Percentiles rank a stretch among this genome's conserved stretches.
These are phyloP conservation scores for Haplosporangium gracile DNA, from an alignment of 192 early-diverging fungal species.

Conservation along the genomic window DNA sequence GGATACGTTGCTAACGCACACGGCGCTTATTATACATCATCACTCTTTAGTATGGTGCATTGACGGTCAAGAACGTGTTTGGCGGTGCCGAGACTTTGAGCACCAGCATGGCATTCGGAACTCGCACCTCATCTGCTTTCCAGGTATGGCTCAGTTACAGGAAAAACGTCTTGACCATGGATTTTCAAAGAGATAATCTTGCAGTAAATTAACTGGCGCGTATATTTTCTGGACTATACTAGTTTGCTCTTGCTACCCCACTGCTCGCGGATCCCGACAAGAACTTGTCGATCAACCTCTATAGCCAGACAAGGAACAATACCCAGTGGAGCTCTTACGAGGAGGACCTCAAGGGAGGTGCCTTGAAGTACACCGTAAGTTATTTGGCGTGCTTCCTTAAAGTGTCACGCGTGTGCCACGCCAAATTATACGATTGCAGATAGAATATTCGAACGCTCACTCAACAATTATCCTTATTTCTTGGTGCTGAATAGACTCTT, in stretches of 20 bases:
- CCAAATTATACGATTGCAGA: neutral
- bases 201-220: neutral
- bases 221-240: constrained; percentile 26
- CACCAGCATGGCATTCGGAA: constrained; percentile 82
- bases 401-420: neutral
- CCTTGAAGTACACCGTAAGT: constrained; percentile 69
- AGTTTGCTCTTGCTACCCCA: constrained; percentile 74
- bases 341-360: constrained; percentile 74
- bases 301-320: constrained; percentile 73
- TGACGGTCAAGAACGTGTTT: constrained; percentile 86
- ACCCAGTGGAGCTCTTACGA: constrained; percentile 80
- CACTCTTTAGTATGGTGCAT: constrained; percentile 59
- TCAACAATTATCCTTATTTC: neutral
- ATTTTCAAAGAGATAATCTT: neutral
- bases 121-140: constrained; percentile 68
- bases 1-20: neutral
- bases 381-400: neutral
- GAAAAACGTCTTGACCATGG: neutral
- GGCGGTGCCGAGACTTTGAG: constrained; percentile 90
- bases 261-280: constrained; percentile 79
- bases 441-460: neutral
- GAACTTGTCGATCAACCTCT: constrained; percentile 72
- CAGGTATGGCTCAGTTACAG: constrained; percentile 51
- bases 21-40: neutral
- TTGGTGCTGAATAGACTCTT: constrained; percentile 39